Evolutionary conservation across 1,284 basidiomycete genomes (phyloP).

Genomic region (Cryptococcus depauperatus): DNA sequence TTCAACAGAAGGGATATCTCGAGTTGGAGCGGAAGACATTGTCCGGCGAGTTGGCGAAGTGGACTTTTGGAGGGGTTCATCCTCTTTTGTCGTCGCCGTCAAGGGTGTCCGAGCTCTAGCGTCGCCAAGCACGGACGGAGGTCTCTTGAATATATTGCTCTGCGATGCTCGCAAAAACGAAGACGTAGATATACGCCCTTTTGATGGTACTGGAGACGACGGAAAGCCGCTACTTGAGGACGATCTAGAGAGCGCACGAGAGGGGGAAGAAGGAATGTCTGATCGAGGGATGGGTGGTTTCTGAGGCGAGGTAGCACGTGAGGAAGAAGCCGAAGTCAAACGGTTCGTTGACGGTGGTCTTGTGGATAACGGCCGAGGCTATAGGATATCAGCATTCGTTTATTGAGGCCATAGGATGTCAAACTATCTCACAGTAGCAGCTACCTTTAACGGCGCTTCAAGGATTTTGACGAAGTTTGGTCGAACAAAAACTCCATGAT

Average conservation of each 20-base stretch:
- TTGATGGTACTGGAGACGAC: constrained; percentile 1
- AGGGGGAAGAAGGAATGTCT: constrained; percentile 9
- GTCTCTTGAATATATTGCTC: constrained; percentile 13
- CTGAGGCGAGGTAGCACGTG: constrained; percentile 15
- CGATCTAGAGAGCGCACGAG: constrained; percentile 8
- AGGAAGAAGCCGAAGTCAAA: constrained; percentile 13
- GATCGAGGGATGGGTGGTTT: constrained; percentile 8
- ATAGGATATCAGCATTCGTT: not conserved
- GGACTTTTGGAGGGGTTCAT: constrained; percentile 1
- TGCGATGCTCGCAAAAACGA: not conserved
- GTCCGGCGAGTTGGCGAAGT: constrained; percentile 2
- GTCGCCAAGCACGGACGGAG: constrained; percentile 17
- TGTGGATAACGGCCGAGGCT: constrained; percentile 18
- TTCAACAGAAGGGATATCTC: constrained; percentile 15
- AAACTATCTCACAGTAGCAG: too few species aligned
- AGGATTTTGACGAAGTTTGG: constrained; percentile 73
- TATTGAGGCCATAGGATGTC: too few species aligned
- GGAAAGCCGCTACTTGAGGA: not conserved
- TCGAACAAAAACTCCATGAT: constrained; percentile 83
- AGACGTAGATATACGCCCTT: not conserved
- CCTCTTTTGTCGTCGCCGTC: constrained; percentile 1
- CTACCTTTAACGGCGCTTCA: constrained; percentile 15
- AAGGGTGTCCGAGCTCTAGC: constrained; percentile 8
- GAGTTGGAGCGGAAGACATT: not conserved
- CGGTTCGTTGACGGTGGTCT: constrained; percentile 19